Base-by-base conservation (phyloP, 2,329 filamentous ascomycete species). In the Paramyrothecium roridum region DNA sequence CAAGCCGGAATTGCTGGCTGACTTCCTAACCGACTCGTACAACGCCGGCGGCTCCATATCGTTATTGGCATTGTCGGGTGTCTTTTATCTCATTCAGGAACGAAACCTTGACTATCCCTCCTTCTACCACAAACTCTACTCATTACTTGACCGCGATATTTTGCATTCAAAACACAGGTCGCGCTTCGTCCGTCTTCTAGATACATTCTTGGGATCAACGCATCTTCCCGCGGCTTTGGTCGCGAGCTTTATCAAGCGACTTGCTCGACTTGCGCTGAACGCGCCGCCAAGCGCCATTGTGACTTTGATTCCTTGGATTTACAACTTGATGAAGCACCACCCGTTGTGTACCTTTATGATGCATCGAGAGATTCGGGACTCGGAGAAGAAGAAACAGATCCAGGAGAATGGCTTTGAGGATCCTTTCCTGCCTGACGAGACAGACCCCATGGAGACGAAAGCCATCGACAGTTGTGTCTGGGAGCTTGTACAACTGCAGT, bases 11-110 rank as follows among this genome's bases (percentile, higher is more conserved):
- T 80, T 96, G 45, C 81, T 99, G 34, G 92, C 96, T 80, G 95
- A 99, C 75, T 99, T 98, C 72, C 76, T 99, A 54, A 96, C 92
- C n/a, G 91, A 95, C 73, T 96, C 88, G 30, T 98, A 96, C 76
- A 83, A 97, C 65, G 78, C 87, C 8, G 92, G 93, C 52, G 95
- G 95, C 48, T 89, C 91, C 16, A 91, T 87, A 50, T 93, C 95
- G 4, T 80, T 99, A 4, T 82, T 97, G 20, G 92, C 96, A 2
- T 80, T 99, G 1, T 96, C 91, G 1, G 95, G 95, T 52, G 87
- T 99, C 48, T 99, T 96, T 76, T 95, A 96, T 70, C 83, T 99
- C 52, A 98, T 99, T 63, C 87, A 90, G 61, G 86, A 95, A 69
- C 90, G 91, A 68, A 99, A 99, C 69, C 81, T 99, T 57, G 95